Base-by-base conservation (phyloP, 2,329 filamentous ascomycete species). In the Orbilia oligospora region DNA sequence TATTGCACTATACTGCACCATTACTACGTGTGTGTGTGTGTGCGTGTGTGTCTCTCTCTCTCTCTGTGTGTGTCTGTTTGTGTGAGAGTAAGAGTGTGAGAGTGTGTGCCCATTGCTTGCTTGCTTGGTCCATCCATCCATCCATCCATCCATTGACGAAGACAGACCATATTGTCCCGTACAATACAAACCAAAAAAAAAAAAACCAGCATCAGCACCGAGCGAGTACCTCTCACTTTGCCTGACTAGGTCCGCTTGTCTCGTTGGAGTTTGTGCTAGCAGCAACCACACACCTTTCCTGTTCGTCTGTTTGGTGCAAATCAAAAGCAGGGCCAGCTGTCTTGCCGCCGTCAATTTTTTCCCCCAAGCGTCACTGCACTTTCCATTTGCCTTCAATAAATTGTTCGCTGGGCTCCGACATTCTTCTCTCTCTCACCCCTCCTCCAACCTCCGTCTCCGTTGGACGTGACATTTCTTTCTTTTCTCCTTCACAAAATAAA, bases 301-400 rank as follows among this genome's bases (percentile, higher is more conserved):
- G 30, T 68, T 56, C 56, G 68, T 56, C 61, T 46, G 72, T 36
- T 58, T 66, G 66, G 72, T 76, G 71, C 65, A 66, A 76, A 68
- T 71, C 73, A 63, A 76, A 76, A 76, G 71, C 66, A 71, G 67
- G 72, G 73, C 67, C 73, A 77, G 73, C 73, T 77, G 73, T 77
- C 73, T 77, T 77, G 73, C 73, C 73, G 73, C 73, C 73, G 63
- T 77, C 73, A 77, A 68, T 71, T 75, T 63, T 71, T 76, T 71
- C 58, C 38, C 20, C 63, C 64, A 69, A 76, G 71, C 71, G 71
- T 76, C 71, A 76, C 66, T 68, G 61, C 65, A 49, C 30, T 58
- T 18, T 46, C 67, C 58, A 36, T 53, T 67, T 27, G 36, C 63
- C 51, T 76, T 64, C 64, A 58, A 77, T 66, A 71, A 77, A 76